These are phyloP conservation scores for Macrolepiota albuminosa DNA, from an alignment of 768 basidiomycete genomes.

Conservation along the genomic window DNA sequence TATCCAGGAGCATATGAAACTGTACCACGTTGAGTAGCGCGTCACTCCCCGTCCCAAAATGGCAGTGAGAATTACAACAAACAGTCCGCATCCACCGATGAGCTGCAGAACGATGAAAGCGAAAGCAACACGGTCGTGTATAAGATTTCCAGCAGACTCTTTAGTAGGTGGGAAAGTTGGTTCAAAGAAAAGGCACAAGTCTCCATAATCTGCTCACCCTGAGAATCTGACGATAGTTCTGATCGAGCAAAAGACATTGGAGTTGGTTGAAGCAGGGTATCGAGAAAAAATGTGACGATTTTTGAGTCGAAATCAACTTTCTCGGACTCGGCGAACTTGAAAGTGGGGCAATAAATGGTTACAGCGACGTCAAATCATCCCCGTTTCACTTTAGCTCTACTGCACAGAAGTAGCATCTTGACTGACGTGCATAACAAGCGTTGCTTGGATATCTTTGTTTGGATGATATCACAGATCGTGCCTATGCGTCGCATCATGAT, in stretches of 20 bases:
- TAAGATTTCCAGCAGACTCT: slow-evolving; percentile 2
- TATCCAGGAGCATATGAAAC: slow-evolving; percentile 26
- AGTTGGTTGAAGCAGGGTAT: neutral
- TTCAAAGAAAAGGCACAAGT: neutral
- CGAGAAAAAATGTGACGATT: neutral
- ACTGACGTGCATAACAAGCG: neutral
- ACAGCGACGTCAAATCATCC: neutral
- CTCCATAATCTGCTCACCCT: neutral
- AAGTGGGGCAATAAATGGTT: too few species aligned
- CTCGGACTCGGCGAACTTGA: too few species aligned
- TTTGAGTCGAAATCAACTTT: slow-evolving; percentile 1
- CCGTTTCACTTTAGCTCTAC: neutral
- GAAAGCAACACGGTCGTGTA: slow-evolving; percentile 15
- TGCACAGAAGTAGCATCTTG: neutral
- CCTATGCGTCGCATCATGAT: too few species aligned
- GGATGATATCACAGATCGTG: neutral
- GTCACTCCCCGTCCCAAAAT: slow-evolving; percentile 20
- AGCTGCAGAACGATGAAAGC: slow-evolving; percentile 27
- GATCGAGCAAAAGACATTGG: slow-evolving; percentile 2
- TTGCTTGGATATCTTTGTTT: neutral
- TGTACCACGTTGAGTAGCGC: slow-evolving; percentile 29
- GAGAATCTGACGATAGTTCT: neutral
- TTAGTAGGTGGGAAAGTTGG: too few species aligned
- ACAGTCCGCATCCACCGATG: slow-evolving; percentile 19
- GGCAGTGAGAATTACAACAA: slow-evolving; percentile 24